These are phyloP conservation scores for Tuber calosporum DNA, from an alignment of 495 filamentous ascomycete species.

Conservation along the genomic window DNA sequence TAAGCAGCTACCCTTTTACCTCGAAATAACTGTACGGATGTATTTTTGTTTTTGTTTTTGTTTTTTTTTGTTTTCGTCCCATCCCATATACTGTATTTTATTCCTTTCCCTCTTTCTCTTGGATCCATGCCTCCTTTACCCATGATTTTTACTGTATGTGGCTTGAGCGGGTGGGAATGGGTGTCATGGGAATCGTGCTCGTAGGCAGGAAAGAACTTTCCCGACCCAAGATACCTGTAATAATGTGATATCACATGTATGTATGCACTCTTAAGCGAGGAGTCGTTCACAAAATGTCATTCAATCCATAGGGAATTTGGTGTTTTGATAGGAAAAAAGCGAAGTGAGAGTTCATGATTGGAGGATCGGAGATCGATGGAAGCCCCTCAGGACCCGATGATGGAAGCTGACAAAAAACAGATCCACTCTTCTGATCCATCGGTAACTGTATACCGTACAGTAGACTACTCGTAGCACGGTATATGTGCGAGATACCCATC, in stretches of 20 bases:
- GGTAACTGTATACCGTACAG: constrained; percentile 4
- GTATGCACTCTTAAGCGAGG: constrained; percentile 32
- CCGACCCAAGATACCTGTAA: constrained; percentile 3
- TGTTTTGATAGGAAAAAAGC: neutral
- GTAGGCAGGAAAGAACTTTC: neutral
- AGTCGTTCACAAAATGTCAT: neutral
- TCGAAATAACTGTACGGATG: neutral
- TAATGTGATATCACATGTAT: constrained; percentile 40
- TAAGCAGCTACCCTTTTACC: constrained; percentile 29
- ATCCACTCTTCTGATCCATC: constrained; percentile 1
- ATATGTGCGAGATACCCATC: neutral
- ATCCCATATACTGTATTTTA: constrained; percentile 17
- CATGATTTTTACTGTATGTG: neutral
- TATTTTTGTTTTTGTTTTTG: constrained; percentile 22
- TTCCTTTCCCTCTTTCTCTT: neutral
- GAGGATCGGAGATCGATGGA: constrained; percentile 3
- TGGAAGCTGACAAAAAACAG: constrained; percentile 1
- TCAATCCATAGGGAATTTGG: neutral
- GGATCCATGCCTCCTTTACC: neutral
- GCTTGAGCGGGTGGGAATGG: neutral
- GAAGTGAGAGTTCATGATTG: constrained; percentile 7
- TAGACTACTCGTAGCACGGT: too few relatives aligned
- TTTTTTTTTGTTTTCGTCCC: constrained; percentile 33
- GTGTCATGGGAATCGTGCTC: neutral
- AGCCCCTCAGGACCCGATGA: neutral